Conservation (phyloP, 176 grass and related monocot species). For the Hordeum vulgare region DNA sequence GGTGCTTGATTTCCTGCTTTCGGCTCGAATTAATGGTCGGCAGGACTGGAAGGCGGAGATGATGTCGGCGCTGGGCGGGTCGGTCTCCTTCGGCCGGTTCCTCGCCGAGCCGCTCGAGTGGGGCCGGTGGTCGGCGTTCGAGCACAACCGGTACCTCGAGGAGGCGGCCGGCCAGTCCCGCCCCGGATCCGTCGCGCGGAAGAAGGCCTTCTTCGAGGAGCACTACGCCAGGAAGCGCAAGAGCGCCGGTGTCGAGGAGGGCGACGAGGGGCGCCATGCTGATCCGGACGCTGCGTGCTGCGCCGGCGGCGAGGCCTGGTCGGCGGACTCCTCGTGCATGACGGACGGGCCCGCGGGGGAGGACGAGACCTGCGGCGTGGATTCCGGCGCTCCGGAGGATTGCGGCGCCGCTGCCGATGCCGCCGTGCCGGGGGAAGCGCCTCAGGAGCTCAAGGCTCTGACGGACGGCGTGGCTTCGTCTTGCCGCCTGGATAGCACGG, state of each 20-base stretch:
- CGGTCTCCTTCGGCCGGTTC: constrained; percentile 70
- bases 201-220: constrained; percentile 78
- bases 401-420: neutral
- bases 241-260: neutral
- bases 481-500: neutral
- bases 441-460: neutral
- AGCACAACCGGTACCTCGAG: constrained; percentile 65
- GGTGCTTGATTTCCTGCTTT: neutral
- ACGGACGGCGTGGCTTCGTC: neutral
- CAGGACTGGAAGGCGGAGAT: constrained; percentile 36
- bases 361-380: neutral
- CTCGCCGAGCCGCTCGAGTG: constrained; percentile 70
- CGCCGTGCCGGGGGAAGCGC: neutral
- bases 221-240: constrained; percentile 50
- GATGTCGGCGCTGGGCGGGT: constrained; percentile 67
- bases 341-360: neutral
- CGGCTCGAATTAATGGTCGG: neutral
- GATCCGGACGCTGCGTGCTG: neutral
- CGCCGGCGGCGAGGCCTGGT: neutral
- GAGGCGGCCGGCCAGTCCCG: constrained; percentile 49
- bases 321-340: constrained; percentile 21
- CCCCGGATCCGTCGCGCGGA: constrained; percentile 64
- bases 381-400: neutral
- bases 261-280: neutral
- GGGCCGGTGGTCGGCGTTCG: constrained; percentile 67